These are phyloP conservation scores for Diplosphaera chodatii DNA, from an alignment of 139 green algal species.

Conservation along the genomic window DNA sequence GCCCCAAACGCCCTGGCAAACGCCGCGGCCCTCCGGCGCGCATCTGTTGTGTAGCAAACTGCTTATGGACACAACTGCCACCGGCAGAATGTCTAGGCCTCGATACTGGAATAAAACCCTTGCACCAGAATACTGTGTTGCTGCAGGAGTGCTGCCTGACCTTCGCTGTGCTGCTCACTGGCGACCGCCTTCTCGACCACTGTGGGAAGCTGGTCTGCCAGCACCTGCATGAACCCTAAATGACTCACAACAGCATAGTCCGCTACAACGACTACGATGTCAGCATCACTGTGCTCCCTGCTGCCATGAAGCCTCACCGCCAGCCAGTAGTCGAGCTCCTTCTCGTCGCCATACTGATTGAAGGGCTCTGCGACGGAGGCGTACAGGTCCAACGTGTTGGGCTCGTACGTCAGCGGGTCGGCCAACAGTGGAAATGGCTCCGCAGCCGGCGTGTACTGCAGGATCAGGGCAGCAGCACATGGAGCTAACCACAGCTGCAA, in stretches of 20 bases:
- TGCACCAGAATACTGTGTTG: no score
- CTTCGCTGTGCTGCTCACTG: conserved; percentile 16
- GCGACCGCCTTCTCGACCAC: conserved; percentile 76
- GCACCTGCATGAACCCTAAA: no score
- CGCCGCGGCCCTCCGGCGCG: conserved; percentile 59
- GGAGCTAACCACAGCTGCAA: no score
- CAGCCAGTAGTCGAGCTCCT: conserved; percentile 87
- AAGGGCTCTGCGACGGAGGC: conserved; percentile 5
- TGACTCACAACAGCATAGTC: no score
- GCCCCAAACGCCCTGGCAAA: conserved; percentile 73
- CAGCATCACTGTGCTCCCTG: no score
- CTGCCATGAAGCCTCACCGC: no score
- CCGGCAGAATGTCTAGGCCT: no score
- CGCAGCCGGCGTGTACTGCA: not conserved
- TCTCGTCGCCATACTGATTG: conserved; percentile 45
- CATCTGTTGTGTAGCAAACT: conserved; percentile 28
- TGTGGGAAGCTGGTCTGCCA: conserved; percentile 64
- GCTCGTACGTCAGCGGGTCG: conserved; percentile 71
- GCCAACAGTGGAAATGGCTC: conserved; percentile 88
- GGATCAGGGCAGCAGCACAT: no score
- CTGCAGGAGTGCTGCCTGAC: no score
- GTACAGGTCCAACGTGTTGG: conserved; percentile 87
- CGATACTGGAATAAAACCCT: no score
- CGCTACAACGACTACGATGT: no score
- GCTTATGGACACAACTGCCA: no score